These are phyloP conservation scores for Cladosporium sp. DNA, from an alignment of 2,329 filamentous ascomycete genomes.

Conservation along the genomic window DNA sequence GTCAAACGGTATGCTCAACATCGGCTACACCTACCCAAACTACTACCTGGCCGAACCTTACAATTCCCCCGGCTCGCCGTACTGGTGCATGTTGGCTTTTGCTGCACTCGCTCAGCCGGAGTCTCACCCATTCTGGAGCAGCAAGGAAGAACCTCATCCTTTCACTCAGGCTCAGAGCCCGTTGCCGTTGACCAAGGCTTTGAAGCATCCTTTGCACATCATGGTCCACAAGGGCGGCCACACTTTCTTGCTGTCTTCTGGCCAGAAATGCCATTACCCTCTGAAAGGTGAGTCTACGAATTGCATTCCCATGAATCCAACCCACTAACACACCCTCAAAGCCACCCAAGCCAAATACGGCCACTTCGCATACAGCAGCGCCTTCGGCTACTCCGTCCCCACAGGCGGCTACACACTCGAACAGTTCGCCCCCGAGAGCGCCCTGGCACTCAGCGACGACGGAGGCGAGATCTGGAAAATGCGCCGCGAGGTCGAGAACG, in stretches of 20 bases:
- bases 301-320: not conserved
- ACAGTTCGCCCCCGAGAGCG: slow-evolving; percentile 70
- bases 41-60: slow-evolving; percentile 81
- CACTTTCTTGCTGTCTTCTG: slow-evolving; percentile 68
- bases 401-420: slow-evolving; percentile 71
- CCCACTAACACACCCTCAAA: not conserved
- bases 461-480: slow-evolving; percentile 76
- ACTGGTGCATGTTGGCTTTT: slow-evolving; percentile 77
- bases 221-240: slow-evolving; percentile 64
- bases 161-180: slow-evolving; percentile 45
- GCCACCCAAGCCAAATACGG: slow-evolving; percentile 79
- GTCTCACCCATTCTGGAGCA: slow-evolving; percentile 70
- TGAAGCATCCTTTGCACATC: slow-evolving; percentile 69
- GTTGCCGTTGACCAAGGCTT: slow-evolving; percentile 50
- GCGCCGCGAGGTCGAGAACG: slow-evolving; percentile 61
- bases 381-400: slow-evolving; percentile 72
- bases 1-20: slow-evolving; percentile 66
- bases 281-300: slow-evolving; percentile 48
- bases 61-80: slow-evolving; percentile 67
- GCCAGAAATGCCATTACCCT: slow-evolving; percentile 76
- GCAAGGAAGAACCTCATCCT: slow-evolving; percentile 54
- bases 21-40: slow-evolving; percentile 75
- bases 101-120: slow-evolving; percentile 66
- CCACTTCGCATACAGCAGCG: slow-evolving; percentile 70
- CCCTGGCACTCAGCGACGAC: slow-evolving; percentile 71